Base-by-base conservation (phyloP, 108 stramenopile genomes). In the Mediolabrus comicus region DNA sequence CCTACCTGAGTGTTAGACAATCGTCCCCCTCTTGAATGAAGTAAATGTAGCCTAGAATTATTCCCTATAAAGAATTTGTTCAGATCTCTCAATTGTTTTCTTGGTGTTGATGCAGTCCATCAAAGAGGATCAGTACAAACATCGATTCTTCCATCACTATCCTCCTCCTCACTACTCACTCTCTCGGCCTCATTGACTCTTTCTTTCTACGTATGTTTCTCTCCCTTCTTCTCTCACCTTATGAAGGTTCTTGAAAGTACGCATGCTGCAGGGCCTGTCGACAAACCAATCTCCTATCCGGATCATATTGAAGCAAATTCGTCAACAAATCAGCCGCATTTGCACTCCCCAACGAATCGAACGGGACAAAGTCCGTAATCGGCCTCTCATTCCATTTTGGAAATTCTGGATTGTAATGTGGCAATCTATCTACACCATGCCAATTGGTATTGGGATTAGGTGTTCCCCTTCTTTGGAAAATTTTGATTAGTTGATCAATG, bases 331-430 rank as follows among this genome's bases (percentile, higher is more conserved):
- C 90, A 1, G 82, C 88, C 3, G 88, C 90, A 67, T 80, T 74
- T 36, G 65, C 59, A 32, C 84, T 87, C 55, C 90, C 91, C 58
- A 90, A 66, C 0, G 82, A 71, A 30, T 87, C 80, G 36, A 80
- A 38, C 41, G 90, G 84, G 39, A 90, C 91, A 69, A 92, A 90
- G 58, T 95, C 91, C 7, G 90, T 92, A 67, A 91, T 89, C 10
- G 85, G 81, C 57, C 90, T 77, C 69, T 91, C 87, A 28, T 79
- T 75, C 95, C 95, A 96, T 64, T 86, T 83, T 6, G 96, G 96
- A 74, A 98, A 97, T 58, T 92, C 86, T 2, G 86, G 85, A 69
- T 93, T 90, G 77, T 90, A 97, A 84, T 98, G 86, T 10, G 96
- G 95, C 55, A 99, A 77, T 27, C 87, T 67, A n/a, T 81, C 68